Evolutionary conservation across 2,329 filamentous ascomycete species (phyloP), one percentile per base, ranked within the genome.

Genomic region (Beauveria scarabaeidicola): DNA sequence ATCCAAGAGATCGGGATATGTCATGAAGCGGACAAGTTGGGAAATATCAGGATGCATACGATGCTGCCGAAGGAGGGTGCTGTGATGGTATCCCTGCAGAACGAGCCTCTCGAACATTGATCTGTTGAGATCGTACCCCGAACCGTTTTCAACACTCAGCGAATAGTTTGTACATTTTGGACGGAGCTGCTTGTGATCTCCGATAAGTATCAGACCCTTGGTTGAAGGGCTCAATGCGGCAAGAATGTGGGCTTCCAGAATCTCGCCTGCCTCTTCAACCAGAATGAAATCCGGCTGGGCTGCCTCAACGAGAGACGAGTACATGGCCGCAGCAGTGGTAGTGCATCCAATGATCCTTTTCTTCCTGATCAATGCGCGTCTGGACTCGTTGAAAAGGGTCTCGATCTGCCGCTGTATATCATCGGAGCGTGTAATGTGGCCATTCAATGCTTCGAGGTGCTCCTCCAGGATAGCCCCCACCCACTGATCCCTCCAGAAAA

Each of bases 221-320:
- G 81, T 81, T 0, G 77, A 70, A 0, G 78, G 68, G 0, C 76
- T 74, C 59, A 90, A 65, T 0, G 87, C 81, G 0, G 87, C 81
- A 0, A 90, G 69, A 21, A 73, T 43, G 63, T 90, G 87, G 1
- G 78, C 77, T 68, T 91, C 88, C 0, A 90, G 74, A 3, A 91
- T 88, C 63, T 91, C 87, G 1, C 86, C 88, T 0, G 87, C 88
- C 69, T 91, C 88, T 68, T 91, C 88, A 0, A 89, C 81, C 0
- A 91, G 67, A 1, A 90, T 70, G 3, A 89, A 74, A 1, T 84
- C 82, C 0, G 86, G 84, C 0, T 72, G 69, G 0, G 80, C 81
- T 0, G 77, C 73, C 5, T 77, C 77, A 9, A 91, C 77, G 1
- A 81, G 73, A 0, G 78, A 70, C 0, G 76, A 71, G 54, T 87